Conservation (phyloP, 768 basidiomycete species). For the Agaricus bisporus region DNA sequence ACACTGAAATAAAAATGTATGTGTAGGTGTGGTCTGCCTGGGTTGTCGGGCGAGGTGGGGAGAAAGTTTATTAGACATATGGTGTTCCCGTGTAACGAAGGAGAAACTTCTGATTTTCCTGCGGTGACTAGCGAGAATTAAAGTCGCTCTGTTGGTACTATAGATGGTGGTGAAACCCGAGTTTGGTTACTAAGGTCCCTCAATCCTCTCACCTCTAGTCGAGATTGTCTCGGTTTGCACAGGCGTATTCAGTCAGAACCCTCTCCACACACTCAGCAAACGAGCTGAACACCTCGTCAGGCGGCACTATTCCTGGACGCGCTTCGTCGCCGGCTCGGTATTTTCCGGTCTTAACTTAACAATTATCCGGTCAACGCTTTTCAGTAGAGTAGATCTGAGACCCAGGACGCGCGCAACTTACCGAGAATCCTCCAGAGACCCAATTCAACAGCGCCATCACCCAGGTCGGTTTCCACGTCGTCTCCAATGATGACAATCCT, state of each 20-base stretch:
- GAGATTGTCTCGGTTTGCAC: background rate
- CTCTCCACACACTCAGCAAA: slow-evolving; percentile 52
- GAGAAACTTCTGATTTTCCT: too few species aligned
- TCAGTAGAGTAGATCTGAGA: background rate
- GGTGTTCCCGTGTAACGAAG: too few species aligned
- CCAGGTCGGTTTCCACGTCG: slow-evolving; percentile 59
- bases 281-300: slow-evolving; percentile 47
- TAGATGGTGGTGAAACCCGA: too few species aligned
- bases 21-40: too few species aligned
- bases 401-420: slow-evolving; percentile 27
- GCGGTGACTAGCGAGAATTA: too few species aligned
- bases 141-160: too few species aligned
- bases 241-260: slow-evolving; percentile 19
- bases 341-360: slow-evolving; percentile 60
- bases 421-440: slow-evolving; percentile 60
- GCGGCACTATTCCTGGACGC: slow-evolving; percentile 29
- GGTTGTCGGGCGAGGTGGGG: too few species aligned
- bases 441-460: slow-evolving; percentile 53
- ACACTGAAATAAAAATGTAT: too few species aligned
- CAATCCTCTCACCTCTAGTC: too few species aligned
- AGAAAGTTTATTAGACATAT: too few species aligned
- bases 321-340: slow-evolving; percentile 57
- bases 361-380: too few species aligned
- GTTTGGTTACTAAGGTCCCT: too few species aligned
- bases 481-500: slow-evolving; percentile 58